Conservation (phyloP, 805 yeast species). For the Gaillardinia entomophila region DNA sequence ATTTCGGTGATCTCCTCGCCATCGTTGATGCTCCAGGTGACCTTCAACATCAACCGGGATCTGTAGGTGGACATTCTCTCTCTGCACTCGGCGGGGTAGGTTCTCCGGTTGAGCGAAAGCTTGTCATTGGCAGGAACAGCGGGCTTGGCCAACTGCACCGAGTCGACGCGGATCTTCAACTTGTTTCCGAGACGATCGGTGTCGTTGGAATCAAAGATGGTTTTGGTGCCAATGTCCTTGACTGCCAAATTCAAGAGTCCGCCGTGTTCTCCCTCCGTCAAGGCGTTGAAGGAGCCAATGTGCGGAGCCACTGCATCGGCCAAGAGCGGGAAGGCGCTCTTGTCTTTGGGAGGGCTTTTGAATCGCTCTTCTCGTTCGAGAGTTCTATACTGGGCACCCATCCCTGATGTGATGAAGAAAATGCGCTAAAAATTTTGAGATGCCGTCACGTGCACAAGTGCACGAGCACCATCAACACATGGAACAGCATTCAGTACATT, state of each 20-base stretch:
- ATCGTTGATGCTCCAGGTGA: slow-evolving; percentile 83
- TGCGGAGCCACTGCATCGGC: slow-evolving; percentile 92
- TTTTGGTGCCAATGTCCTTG: slow-evolving; percentile 80
- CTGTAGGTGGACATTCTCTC: slow-evolving; percentile 83
- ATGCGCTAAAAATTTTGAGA: background rate
- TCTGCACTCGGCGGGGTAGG: slow-evolving; percentile 77
- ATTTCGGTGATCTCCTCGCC: slow-evolving; percentile 77
- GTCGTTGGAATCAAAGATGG: slow-evolving; percentile 78
- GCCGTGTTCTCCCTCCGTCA: slow-evolving; percentile 82
- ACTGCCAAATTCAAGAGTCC: slow-evolving; percentile 83
- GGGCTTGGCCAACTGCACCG: slow-evolving; percentile 84
- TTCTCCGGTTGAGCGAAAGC: slow-evolving; percentile 68
- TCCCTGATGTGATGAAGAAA: slow-evolving; percentile 7
- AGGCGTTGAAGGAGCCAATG: slow-evolving; percentile 91
- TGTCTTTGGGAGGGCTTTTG: slow-evolving; percentile 83
- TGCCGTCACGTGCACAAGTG: slow-evolving; percentile 4
- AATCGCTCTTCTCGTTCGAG: slow-evolving; percentile 84
- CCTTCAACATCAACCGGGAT: slow-evolving; percentile 70
- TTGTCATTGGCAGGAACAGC: slow-evolving; percentile 66
- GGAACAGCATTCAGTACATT: too few species aligned
- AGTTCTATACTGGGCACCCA: slow-evolving; percentile 66
- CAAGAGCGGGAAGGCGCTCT: slow-evolving; percentile 74
- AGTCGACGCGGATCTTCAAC: slow-evolving; percentile 75
- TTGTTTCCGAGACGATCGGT: slow-evolving; percentile 76
- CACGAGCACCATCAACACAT: too few species aligned